phyloP scores from a whole-genome alignment of 169 alveolate genomes.

The Blepharisma undulans region DNA sequence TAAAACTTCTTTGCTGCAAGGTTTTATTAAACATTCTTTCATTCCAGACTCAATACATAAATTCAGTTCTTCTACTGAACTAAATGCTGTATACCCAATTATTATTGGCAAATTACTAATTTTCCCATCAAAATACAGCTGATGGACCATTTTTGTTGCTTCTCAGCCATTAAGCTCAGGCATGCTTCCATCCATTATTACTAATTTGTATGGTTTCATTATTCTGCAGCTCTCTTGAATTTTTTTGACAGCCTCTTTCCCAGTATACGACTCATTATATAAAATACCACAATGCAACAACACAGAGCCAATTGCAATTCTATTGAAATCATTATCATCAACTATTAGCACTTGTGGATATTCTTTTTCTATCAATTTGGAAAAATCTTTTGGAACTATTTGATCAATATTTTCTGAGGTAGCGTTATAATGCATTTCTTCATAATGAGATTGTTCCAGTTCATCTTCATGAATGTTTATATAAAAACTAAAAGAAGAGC shows the following conservation, averaged over 20 bases:
- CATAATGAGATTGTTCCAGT: neutral
- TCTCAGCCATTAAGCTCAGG: slow-evolving; percentile 1
- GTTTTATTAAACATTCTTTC: neutral
- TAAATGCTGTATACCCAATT: slow-evolving; percentile 51
- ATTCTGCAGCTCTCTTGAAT: neutral
- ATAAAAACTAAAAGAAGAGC: neutral
- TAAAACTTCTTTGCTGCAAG: slow-evolving; percentile 13
- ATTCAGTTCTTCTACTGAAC: slow-evolving; percentile 62
- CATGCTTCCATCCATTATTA: slow-evolving; percentile 18
- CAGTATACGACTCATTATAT: neutral
- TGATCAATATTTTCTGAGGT: neutral
- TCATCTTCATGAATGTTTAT: neutral
- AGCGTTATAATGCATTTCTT: neutral
- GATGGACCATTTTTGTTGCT: neutral
- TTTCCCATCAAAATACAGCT: neutral
- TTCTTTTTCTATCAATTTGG: neutral
- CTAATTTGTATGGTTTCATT: neutral
- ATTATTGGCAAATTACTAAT: neutral
- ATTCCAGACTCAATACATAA: slow-evolving; percentile 17
- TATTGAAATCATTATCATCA: slow-evolving; percentile 31
- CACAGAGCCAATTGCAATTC: neutral
- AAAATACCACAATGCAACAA: neutral
- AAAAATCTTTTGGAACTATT: neutral
- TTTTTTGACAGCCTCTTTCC: slow-evolving; percentile 23
- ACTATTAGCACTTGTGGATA: neutral